Evolutionary conservation across 2,329 filamentous ascomycete species (phyloP), one percentile per base, ranked within the genome.

Genomic region (Fusarium sp.): DNA sequence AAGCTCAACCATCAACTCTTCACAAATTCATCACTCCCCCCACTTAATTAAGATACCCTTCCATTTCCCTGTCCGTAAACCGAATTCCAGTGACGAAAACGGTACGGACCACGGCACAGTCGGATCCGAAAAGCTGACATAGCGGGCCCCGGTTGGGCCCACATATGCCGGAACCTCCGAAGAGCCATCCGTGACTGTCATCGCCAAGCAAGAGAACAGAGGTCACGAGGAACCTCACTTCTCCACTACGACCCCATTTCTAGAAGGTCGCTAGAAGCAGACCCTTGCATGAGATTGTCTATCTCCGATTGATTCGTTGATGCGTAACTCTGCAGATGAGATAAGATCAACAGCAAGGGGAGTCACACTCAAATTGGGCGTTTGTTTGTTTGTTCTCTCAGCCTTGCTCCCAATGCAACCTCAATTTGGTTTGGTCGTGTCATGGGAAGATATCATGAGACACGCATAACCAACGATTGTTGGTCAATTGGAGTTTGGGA

Each of bases 121-220:
- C 70, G 70, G 60, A 57, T 56, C 70, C 72, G 72, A 68, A 41
- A 63, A 53, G 58, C 56, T 70, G 54, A 60, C 49, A 27, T 41
- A 27, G 49, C 49, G 49, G 49, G 49, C 13, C 49, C 34, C 34
- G 34, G 34, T 16, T n/a, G 13, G 49, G n/a, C 34, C 49, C 34
- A 53, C 49, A 53, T 16, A 22, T n/a, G n/a, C 49, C 49, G 49
- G 49, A 15, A 53, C 34, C 49, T 41, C 49, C 49, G 49, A 53
- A 43, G 24, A 22, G 32, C 47, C 30, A 53, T 29, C 24, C 34
- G 24, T 29, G 24, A 34, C 44, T 55, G 45, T 52, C 55, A 56
- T 64, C 20, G 68, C 68, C 67, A 70, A 70, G 67, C 32, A 58
- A 27, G 55, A 61, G 43, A 41, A 44, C 29, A 29, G 18, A 48